Conservation (phyloP, 306 rosid species). For the Sophora flavescens region DNA sequence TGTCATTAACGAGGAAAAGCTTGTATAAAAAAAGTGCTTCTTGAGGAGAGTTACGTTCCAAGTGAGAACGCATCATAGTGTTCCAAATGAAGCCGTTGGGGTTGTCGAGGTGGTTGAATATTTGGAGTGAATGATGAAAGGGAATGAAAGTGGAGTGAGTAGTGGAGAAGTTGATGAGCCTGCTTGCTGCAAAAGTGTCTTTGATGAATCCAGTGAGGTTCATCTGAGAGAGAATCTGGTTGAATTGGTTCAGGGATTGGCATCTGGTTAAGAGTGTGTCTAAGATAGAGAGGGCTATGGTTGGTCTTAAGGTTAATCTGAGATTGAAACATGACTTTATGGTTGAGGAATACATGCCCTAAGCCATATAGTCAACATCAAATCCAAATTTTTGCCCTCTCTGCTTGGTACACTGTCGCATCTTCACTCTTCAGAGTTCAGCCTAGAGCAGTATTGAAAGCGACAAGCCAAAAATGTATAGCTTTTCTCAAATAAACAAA, state of each 20-base stretch:
- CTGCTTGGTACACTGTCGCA: background rate
- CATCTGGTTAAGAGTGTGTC: slow-evolving; percentile 58
- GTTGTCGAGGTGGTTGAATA: slow-evolving; percentile 64
- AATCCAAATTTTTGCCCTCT: background rate
- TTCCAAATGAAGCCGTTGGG: slow-evolving; percentile 80
- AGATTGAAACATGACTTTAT: slow-evolving; percentile 38
- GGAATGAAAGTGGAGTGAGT: slow-evolving; percentile 53
- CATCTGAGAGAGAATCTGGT: slow-evolving; percentile 72
- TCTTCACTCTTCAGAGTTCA: background rate
- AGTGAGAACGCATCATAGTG: slow-evolving; percentile 72
- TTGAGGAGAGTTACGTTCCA: slow-evolving; percentile 59
- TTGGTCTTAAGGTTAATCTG: slow-evolving; percentile 48
- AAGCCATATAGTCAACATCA: background rate
- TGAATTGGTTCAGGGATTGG: slow-evolving; percentile 54
- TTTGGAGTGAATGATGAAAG: slow-evolving; percentile 51
- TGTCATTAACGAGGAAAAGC: slow-evolving; percentile 42
- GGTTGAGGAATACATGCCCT: slow-evolving; percentile 36
- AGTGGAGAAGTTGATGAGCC: slow-evolving; percentile 60
- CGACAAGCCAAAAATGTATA: background rate
- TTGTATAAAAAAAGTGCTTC: slow-evolving; percentile 53
- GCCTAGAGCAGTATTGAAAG: background rate
- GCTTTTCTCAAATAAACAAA: no score
- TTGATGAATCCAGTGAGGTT: slow-evolving; percentile 65
- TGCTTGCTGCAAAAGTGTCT: slow-evolving; percentile 77
- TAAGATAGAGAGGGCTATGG: slow-evolving; percentile 57